Percentiles rank a stretch among this genome's conserved stretches.
These are phyloP conservation scores for Penicillium pulvis DNA, from an alignment of 495 filamentous ascomycete species.

Conservation along the genomic window DNA sequence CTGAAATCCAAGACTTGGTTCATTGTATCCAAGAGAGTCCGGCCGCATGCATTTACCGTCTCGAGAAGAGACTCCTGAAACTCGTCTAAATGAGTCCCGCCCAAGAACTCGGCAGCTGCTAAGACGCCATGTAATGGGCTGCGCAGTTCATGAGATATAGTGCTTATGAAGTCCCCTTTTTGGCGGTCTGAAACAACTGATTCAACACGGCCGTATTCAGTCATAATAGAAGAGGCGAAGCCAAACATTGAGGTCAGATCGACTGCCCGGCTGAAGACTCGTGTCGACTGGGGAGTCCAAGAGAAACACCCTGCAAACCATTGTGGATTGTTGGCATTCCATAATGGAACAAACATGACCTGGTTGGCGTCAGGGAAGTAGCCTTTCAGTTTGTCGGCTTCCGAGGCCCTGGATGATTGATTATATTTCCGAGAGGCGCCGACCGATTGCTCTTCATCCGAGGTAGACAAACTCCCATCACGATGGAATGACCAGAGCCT, in stretches of 20 bases:
- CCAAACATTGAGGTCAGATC: slow-evolving; percentile 54
- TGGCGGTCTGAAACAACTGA: slow-evolving; percentile 54
- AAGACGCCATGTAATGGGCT: not conserved
- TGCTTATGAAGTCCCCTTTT: slow-evolving; percentile 37
- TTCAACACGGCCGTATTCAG: slow-evolving; percentile 61
- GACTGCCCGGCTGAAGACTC: slow-evolving; percentile 36
- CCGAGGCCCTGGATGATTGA: slow-evolving; percentile 38
- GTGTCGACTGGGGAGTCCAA: slow-evolving; percentile 51
- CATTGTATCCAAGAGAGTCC: slow-evolving; percentile 60
- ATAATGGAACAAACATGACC: slow-evolving; percentile 57
- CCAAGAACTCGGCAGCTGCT: not conserved
- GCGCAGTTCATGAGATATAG: not conserved
- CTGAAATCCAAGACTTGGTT: slow-evolving; percentile 23
- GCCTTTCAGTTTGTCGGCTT: slow-evolving; percentile 40
- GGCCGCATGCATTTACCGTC: slow-evolving; percentile 11
- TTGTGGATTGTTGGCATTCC: slow-evolving; percentile 62
- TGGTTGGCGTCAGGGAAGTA: slow-evolving; percentile 45
- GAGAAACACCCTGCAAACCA: slow-evolving; percentile 69
- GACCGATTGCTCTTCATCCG: slow-evolving; percentile 37
- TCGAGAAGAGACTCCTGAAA: not conserved
- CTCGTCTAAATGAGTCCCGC: not conserved
- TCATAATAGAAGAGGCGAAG: slow-evolving; percentile 67
- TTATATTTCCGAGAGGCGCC: slow-evolving; percentile 14
- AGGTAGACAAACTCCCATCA: slow-evolving; percentile 41
- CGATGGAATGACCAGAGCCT: slow-evolving; percentile 66